Conservation (phyloP, 139 green algal species). For the Tetraselmis striata region DNA sequence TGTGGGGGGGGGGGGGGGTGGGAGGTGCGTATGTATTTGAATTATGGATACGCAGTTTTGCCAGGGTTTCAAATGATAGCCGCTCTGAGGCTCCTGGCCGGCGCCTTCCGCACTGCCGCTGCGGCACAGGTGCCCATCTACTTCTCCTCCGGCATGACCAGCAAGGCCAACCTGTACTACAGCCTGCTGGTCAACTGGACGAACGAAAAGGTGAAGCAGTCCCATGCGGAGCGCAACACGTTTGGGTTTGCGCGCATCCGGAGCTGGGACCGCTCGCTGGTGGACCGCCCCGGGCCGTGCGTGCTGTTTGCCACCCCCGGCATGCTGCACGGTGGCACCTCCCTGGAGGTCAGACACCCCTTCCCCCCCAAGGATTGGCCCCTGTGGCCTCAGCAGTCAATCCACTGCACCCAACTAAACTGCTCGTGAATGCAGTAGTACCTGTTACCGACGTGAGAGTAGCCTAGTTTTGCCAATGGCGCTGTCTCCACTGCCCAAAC, state of each 20-base stretch:
- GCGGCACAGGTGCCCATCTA: slow-evolving; percentile 48
- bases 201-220: slow-evolving; percentile 23
- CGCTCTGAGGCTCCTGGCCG: too few species aligned
- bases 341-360: too few species aligned
- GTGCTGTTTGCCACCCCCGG: slow-evolving; percentile 73
- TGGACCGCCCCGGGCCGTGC: slow-evolving; percentile 35
- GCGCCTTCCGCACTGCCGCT: too few species aligned
- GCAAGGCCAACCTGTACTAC: slow-evolving; percentile 55
- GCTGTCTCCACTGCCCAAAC: too few species aligned
- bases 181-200: slow-evolving; percentile 45
- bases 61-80: too few species aligned
- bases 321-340: slow-evolving; percentile 61
- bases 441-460: too few species aligned
- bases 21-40: not conserved
- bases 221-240: not conserved
- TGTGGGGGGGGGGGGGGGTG: too few species aligned
- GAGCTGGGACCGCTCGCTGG: slow-evolving; percentile 34
- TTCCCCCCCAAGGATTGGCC: too few species aligned
- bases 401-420: too few species aligned
- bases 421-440: too few species aligned
- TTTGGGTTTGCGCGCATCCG: slow-evolving; percentile 14
- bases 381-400: too few species aligned
- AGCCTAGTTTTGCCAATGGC: too few species aligned
- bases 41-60: not conserved
- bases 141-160: slow-evolving; percentile 46